These are phyloP conservation scores for Penicillium polonicum DNA, from an alignment of 2,329 filamentous ascomycete species.

Conservation along the genomic window DNA sequence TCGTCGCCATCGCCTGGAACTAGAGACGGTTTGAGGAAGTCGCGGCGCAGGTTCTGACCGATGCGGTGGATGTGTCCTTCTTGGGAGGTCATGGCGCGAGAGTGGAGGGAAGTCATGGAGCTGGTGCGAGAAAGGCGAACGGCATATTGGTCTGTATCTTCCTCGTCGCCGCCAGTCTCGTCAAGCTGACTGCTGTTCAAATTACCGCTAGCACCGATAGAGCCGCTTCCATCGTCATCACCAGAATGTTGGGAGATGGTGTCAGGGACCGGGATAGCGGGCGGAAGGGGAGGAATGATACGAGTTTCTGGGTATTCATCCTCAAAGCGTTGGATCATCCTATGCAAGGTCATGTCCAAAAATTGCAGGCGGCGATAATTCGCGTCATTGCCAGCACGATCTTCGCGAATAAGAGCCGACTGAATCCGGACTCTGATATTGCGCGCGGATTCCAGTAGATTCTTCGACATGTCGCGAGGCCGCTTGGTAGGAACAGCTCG, in stretches of 20 bases:
- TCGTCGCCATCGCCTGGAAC: slow-evolving; percentile 39
- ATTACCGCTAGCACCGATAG: slow-evolving; percentile 34
- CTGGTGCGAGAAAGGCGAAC: slow-evolving; percentile 58
- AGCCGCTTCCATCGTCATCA: slow-evolving; percentile 30
- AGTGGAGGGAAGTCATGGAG: slow-evolving; percentile 67
- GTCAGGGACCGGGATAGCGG: slow-evolving; percentile 26
- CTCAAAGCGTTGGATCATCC: slow-evolving; percentile 93
- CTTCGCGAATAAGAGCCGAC: slow-evolving; percentile 75
- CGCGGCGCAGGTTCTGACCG: slow-evolving; percentile 64
- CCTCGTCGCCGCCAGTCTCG: slow-evolving; percentile 40
- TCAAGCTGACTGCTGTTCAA: slow-evolving; percentile 30
- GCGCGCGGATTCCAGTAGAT: slow-evolving; percentile 78
- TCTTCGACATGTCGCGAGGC: slow-evolving; percentile 90
- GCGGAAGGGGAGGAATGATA: slow-evolving; percentile 36
- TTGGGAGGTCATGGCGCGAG: slow-evolving; percentile 63
- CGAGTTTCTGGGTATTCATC: slow-evolving; percentile 93
- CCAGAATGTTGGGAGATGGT: slow-evolving; percentile 37
- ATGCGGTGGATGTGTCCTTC: slow-evolving; percentile 70
- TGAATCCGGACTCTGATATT: slow-evolving; percentile 84
- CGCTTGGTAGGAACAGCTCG: slow-evolving; percentile 56
- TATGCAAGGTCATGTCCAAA: slow-evolving; percentile 81
- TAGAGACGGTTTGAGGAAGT: slow-evolving; percentile 55
- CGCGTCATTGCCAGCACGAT: slow-evolving; percentile 66
- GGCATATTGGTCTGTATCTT: slow-evolving; percentile 44
- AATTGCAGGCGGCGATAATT: slow-evolving; percentile 80